Evolutionary conservation across 75 land plant species (phyloP).

Genomic region (Cryptomeria japonica): DNA sequence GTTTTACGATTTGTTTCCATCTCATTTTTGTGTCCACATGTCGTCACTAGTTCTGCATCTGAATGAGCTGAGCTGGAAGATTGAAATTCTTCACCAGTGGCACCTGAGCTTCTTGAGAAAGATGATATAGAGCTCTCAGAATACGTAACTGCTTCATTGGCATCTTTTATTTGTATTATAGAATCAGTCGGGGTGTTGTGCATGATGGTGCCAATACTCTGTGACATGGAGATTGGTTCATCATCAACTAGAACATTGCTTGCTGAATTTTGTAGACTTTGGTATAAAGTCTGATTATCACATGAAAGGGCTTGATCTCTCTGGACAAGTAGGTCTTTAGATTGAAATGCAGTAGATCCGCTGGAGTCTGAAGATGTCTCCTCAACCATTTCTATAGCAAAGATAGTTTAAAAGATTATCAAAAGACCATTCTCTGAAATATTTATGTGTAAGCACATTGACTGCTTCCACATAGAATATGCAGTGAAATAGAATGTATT

Average conservation of each 20-base stretch:
- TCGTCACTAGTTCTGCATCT: neutral
- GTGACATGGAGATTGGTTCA: neutral
- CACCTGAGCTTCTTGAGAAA: slow-evolving; percentile 7
- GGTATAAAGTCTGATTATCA: neutral
- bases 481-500: slow-evolving; percentile 5
- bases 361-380: slow-evolving; percentile 6
- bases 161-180: neutral
- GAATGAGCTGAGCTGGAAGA: slow-evolving; percentile 5
- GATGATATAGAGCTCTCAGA: neutral
- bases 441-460: neutral
- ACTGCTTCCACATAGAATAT: neutral
- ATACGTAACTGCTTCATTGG: neutral
- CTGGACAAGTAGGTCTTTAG: neutral
- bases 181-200: neutral
- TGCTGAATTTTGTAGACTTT: neutral
- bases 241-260: neutral
- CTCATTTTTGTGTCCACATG: neutral
- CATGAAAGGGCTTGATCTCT: neutral
- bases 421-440: neutral
- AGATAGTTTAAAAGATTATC: neutral
- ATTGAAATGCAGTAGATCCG: neutral
- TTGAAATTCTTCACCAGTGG: neutral
- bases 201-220: neutral
- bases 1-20: neutral
- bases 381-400: neutral